Base-by-base conservation (phyloP, 768 basidiomycete genomes). In the Fomitopsis serialis region DNA sequence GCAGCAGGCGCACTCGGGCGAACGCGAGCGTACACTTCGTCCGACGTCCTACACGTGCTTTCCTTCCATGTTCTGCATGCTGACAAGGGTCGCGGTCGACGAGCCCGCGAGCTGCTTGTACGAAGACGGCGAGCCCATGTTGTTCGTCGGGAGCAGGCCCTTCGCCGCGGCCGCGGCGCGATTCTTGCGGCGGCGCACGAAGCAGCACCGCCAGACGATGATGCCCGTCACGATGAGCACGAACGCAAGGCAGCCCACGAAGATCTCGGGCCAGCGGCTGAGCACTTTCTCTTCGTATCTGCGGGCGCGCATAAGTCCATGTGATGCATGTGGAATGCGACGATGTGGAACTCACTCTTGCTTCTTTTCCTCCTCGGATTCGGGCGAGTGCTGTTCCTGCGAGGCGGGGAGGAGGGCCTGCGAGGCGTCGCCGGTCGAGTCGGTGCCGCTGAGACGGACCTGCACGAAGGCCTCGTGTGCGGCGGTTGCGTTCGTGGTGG, bases 391-490 rank as follows among this genome's bases (percentile, higher is more conserved):
- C 54, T 81, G 77, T 68, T 74, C 70, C 60, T 88, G 73, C 8
- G 73, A 72, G 0, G 74, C 65, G 43, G 89, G 82, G 12, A 91
- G 77, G 25, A 91, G 79, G 1, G 75, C 58, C 62, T 83, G 84
- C 57, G 79, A 70, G 1, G 82, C 3, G 53, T 77, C 74, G 45
- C 72, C 73, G 34, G 81, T 79, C 2, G 77, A 77, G 63, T 87
- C 81, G 43, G 73, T 70, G 35, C 86, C 87, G 27, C 71, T 70
- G 51, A 87, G 68, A 21, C 89, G 85, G 22, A 73, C 68, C 46
- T 77, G 61, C 35, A 89, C 75, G 57, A 92, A 92, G 55, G 89
- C 86, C n/a, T 72, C 53, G 62, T 80, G 77, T 7, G 86, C 86
- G 4, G 72, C 60, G 17, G 69, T 66, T 4, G 71, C 55, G 61